Conservation (phyloP, 164 flowering plant genomes). For the Vitis vinifera region ASM3070453v1 NC_081818.1:28278501-28279000, state of each 20-base stretch:
- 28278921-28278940: no score
- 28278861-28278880: not conserved
- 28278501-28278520: not conserved
- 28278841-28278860: constrained; percentile 13
- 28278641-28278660: constrained; percentile 19
- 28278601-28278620: not conserved
- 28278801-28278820: constrained; percentile 41
- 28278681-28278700: constrained; percentile 28
- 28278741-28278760: constrained; percentile 12
- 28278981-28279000: no score
- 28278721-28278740: constrained; percentile 2
- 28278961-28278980: no score
- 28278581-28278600: no score
- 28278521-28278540: not conserved
- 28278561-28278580: not conserved
- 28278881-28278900: not conserved
- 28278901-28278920: not conserved
- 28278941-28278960: no score
- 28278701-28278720: constrained; percentile 9
- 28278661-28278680: constrained; percentile 30
- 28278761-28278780: constrained; percentile 12
- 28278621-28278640: constrained; percentile 11
- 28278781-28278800: constrained; percentile 14
- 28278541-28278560: not conserved
- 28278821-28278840: constrained; percentile 17